These are phyloP conservation scores for Tylopilus orsonianus DNA, from an alignment of 1,284 basidiomycete species.

Conservation along the genomic window DNA sequence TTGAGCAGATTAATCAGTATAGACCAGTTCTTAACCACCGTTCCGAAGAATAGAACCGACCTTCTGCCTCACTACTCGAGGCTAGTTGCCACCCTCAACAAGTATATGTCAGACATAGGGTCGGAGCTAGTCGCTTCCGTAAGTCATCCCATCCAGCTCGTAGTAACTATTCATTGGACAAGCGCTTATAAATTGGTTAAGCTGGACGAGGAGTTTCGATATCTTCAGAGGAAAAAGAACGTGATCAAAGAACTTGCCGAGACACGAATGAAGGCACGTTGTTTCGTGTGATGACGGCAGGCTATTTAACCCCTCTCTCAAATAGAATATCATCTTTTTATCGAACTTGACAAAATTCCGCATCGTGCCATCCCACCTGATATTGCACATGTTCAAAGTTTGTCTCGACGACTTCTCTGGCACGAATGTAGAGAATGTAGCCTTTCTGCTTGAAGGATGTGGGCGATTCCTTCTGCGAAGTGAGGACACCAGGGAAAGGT, in stretches of 20 bases:
- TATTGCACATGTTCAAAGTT: conserved; percentile 95
- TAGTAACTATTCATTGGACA: not conserved
- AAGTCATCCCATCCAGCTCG: conserved; percentile 33
- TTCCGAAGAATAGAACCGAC: conserved; percentile 89
- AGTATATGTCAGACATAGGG: conserved; percentile 94
- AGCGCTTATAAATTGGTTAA: conserved; percentile 35
- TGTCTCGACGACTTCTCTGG: conserved; percentile 94
- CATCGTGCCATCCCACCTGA: conserved; percentile 89
- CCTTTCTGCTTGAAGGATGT: conserved; percentile 90
- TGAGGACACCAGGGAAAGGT: conserved; percentile 85
- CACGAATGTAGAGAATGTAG: conserved; percentile 91
- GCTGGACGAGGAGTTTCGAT: conserved; percentile 97
- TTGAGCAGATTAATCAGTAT: conserved; percentile 10
- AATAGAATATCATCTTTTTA: conserved; percentile 85
- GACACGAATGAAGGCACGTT: conserved; percentile 74
- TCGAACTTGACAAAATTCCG: conserved; percentile 95
- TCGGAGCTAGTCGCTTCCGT: conserved; percentile 79
- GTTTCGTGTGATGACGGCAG: not conserved
- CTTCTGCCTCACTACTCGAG: conserved; percentile 93
- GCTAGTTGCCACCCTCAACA: conserved; percentile 83
- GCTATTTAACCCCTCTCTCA: not conserved
- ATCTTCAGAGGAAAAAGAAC: conserved; percentile 93
- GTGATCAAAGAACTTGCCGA: conserved; percentile 87
- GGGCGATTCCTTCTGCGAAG: conserved; percentile 89
- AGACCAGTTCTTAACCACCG: conserved; percentile 76